Evolutionary conservation across 441 rosid genomes (phyloP), one percentile per base, ranked within the genome.

Genomic region (Gossypium davidsonii): DNA sequence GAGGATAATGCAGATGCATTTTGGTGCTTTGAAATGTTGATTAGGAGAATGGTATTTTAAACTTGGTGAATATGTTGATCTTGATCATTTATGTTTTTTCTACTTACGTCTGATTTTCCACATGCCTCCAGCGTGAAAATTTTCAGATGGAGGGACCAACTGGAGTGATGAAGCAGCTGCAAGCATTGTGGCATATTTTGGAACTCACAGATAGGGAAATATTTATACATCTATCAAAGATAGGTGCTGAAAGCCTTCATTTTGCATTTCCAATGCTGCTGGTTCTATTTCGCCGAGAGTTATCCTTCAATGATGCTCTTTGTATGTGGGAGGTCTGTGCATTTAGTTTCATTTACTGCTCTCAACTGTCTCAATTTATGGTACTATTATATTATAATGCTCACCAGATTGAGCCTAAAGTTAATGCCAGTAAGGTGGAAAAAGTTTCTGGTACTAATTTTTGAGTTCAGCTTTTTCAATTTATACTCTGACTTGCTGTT

Each of bases 11-110:
- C 94, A 3, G 98, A 91, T 80, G 99, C 98, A 55, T 95, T 95
- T 84, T 93, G 99, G 99, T 95, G 98, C 90, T 95, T 93, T 79
- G 99, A 93, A 88, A 93, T 91, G 93, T 95, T 95, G 79, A 78
- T 95, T 75, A 89, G 93, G 85, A 90, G 96, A 90, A 87, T 87
- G 94, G 97, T 91, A 91, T 70, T 73, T 23, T 49, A 25, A 69
- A 62, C 23, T 66, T 68, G 11, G 25, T 56, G 67, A 57, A 60
- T 69, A 61, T 72, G 37, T 76, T 79, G 53, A 34, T 74, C 44
- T 72, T 61, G 68, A 70, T 25, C 26, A 60, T 26, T 37, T 48
- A 28, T 79, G 39, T 55, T 79, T 75, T 75, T 80, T 76, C 44
- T 60, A 66, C 76, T 79, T 46, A 83, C 71, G 46, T 67, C 44